Conservation (phyloP, 352 stramenopile species). For the Phytopythium oedochilum region DNA sequence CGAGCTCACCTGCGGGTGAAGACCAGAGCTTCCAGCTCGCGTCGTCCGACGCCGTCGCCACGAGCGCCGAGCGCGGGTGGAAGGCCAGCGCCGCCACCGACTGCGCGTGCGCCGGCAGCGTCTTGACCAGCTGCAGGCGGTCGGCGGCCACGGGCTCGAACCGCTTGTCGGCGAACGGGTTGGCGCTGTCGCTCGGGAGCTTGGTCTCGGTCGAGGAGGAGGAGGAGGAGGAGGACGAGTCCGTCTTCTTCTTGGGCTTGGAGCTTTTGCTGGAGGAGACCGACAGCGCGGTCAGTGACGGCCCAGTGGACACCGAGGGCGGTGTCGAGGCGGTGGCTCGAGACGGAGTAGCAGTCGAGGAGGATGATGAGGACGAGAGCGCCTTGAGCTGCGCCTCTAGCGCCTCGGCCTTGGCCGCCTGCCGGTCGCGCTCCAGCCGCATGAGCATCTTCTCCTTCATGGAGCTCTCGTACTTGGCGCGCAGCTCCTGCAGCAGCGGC, state of each 20-base stretch:
- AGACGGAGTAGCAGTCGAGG: neutral
- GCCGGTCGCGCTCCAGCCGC: constrained; percentile 90
- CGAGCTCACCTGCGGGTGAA: constrained; percentile 88
- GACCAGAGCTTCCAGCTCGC: constrained; percentile 95
- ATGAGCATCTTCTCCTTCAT: constrained; percentile 98
- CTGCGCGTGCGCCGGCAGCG: constrained; percentile 89
- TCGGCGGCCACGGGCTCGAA: constrained; percentile 67
- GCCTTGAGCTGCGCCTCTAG: constrained; percentile 83
- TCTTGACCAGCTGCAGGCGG: constrained; percentile 81
- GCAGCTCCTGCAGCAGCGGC: constrained; percentile 90
- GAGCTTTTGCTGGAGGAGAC: neutral
- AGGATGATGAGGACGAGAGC: neutral
- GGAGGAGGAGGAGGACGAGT: constrained; percentile 8
- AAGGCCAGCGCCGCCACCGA: constrained; percentile 88
- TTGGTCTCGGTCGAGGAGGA: constrained; percentile 31
- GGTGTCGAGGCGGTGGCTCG: neutral
- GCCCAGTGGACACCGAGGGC: constrained; percentile 7
- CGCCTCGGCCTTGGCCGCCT: constrained; percentile 85
- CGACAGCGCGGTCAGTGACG: neutral
- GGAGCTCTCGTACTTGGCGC: constrained; percentile 91
- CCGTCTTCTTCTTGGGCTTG: constrained; percentile 1
- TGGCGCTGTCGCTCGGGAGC: constrained; percentile 58
- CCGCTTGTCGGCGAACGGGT: constrained; percentile 69
- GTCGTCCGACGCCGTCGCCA: constrained; percentile 93
- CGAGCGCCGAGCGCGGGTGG: constrained; percentile 90